These are phyloP conservation scores for Leccinum huronense DNA, from an alignment of 1,284 basidiomycete genomes.

Conservation along the genomic window DNA sequence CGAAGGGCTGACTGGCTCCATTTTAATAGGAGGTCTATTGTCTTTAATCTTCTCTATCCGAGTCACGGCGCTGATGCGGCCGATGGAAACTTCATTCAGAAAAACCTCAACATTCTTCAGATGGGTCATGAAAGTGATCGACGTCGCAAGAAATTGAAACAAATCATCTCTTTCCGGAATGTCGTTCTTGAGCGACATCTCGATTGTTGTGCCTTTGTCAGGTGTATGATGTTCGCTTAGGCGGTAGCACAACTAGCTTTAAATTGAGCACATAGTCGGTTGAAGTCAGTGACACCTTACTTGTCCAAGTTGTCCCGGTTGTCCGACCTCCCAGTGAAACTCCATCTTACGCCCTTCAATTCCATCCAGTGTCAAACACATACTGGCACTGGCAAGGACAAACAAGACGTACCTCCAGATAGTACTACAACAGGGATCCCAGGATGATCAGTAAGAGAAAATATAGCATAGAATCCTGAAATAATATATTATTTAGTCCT, in stretches of 20 bases:
- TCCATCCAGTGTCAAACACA: neutral
- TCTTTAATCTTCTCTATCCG: slow-evolving; percentile 47
- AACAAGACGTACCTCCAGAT: neutral
- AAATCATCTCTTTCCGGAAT: slow-evolving; percentile 84
- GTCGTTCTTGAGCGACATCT: slow-evolving; percentile 83
- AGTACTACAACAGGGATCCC: neutral
- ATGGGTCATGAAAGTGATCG: slow-evolving; percentile 89
- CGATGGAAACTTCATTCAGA: slow-evolving; percentile 73
- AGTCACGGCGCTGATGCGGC: slow-evolving; percentile 47
- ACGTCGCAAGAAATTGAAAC: slow-evolving; percentile 85
- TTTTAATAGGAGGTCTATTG: slow-evolving; percentile 46
- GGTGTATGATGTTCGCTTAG: slow-evolving; percentile 54
- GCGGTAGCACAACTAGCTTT: slow-evolving; percentile 25
- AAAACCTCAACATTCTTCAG: slow-evolving; percentile 74
- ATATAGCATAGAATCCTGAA: slow-evolving; percentile 1
- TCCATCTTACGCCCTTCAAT: neutral
- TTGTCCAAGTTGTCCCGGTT: neutral
- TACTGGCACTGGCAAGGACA: neutral
- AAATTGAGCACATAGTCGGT: neutral
- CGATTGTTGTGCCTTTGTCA: slow-evolving; percentile 76
- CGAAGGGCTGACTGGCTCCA: slow-evolving; percentile 47
- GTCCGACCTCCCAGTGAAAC: neutral
- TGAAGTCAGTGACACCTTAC: neutral
- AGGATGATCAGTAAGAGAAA: neutral
- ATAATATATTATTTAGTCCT: neutral